These are phyloP conservation scores for Saccharomyces jurei DNA, from an alignment of 805 yeast genomes.

Conservation along the genomic window DNA sequence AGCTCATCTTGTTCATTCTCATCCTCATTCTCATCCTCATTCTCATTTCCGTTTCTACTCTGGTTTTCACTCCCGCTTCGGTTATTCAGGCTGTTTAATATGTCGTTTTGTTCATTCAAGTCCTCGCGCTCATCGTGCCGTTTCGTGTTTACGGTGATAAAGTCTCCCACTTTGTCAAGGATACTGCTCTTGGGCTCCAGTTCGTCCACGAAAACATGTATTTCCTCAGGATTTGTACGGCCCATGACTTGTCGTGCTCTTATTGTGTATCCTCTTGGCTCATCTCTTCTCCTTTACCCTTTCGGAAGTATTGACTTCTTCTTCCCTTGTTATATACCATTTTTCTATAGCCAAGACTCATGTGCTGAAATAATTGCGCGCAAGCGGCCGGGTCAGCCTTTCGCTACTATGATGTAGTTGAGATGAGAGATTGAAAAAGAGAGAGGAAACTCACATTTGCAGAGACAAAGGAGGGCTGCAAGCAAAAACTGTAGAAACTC, in stretches of 20 bases:
- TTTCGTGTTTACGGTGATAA: slow-evolving; percentile 15
- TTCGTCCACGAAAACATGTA: slow-evolving; percentile 1
- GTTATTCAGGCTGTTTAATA: slow-evolving; percentile 28
- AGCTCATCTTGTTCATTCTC: slow-evolving; percentile 4
- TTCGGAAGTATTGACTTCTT: not conserved
- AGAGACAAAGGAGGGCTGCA: not conserved
- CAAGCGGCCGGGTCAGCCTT: not conserved
- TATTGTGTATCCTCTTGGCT: not conserved
- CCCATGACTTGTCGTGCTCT: not conserved
- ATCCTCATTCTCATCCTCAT: slow-evolving; percentile 2
- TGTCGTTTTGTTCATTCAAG: slow-evolving; percentile 15
- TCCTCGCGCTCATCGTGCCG: slow-evolving; percentile 19
- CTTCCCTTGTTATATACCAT: not conserved
- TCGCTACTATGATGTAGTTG: not conserved
- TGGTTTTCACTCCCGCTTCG: slow-evolving; percentile 14
- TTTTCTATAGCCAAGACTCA: not conserved
- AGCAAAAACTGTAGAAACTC: not conserved
- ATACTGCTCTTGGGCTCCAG: slow-evolving; percentile 2
- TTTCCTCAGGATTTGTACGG: not conserved
- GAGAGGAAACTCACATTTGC: not conserved
- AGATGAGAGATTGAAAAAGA: not conserved
- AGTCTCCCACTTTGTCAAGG: not conserved
- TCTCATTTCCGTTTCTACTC: slow-evolving; percentile 18
- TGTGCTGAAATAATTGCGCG: not conserved
- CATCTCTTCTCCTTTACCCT: slow-evolving; percentile 4